Base-by-base conservation (phyloP, 2,329 filamentous ascomycete species). In the Cladosporium sp. region DNA sequence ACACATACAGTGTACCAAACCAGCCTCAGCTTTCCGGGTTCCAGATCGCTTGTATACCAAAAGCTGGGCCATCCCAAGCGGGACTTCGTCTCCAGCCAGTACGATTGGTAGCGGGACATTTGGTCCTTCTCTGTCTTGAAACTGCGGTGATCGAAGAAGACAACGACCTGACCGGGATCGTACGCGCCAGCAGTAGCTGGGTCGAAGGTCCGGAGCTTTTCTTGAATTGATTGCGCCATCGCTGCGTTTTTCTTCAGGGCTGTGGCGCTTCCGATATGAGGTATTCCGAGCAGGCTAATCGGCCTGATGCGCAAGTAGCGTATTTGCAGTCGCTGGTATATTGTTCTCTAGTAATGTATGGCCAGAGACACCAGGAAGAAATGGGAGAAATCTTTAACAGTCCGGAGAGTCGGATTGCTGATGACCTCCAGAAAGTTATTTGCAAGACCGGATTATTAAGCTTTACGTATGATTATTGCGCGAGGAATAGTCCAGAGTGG, bases 71-170 rank as follows among this genome's bases (percentile, higher is more conserved):
- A 58, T 2, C 59, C 59, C 30, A 66, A 43, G 30, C 57, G 47
- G 20, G 54, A 60, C 17, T 65, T 54, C 7, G 56, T 58, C 22
- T 57, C 50, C 2, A 64, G 53, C 41, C 59, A 63, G 53, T 60
- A 62, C 8, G 50, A 56, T 20, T 63, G 61, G 36, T 57, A 59
- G 3, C 38, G 47, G 9, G 58, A 56, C 45, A 62, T 52, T 37
- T 63, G 51, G 52, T 64, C 61, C 9, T 63, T 54, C 22, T 54
- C 53, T 15, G 54, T 47, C 18, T 54, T 51, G 40, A 56, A 58
- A 34, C 56, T 55, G 39, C 64, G 56, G 52, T 60, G 56, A 51
- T 67, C 64, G 57, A 62, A 67, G 50, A 65, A 62, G 39, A 67
- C 62, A 19, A 61, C 55, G 20, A 67, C 54, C 24, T 56, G 53